Evolutionary conservation across 1,139 yeast genomes (phyloP), one percentile per base, ranked within the genome.

Genomic region (Yamadazyma pseudoaaseri): DNA sequence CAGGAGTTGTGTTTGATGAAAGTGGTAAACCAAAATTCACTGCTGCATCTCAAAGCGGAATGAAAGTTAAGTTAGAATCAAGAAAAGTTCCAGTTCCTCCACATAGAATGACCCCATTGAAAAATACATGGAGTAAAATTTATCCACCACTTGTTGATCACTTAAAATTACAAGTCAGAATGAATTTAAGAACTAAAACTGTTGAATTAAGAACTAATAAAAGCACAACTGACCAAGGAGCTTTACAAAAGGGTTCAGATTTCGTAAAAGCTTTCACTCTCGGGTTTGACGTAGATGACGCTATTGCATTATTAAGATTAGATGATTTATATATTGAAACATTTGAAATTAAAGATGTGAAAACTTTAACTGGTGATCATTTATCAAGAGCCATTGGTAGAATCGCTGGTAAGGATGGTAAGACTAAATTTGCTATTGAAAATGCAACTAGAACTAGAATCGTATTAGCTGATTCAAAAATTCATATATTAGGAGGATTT

Each of bases 381-480:
- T 74, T 92, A 60, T 83, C 96, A 30, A 82, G 99, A 72, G 98
- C 99, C 13, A 92, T 92, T 58, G 99, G 98, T 52, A 89, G 99
- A 74, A 92, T 92, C 60, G 98, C 98, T 16, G 99, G 99, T 60
- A 94, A 92, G 58, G 99, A 92, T 57, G 99, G 99, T 55, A 90
- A 90, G 65, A 92, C 98, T 43, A 92, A 92, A 66, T 92, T 90
- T 61, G 97, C 98, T 23, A 92, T 92, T 53, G 99, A 92, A 63
- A 92, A 92, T 56, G 97, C 98, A 16, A 90, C 98, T 20, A 79
- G 97, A 67, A 92, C 99, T 10, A 83, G 99, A 71, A 90, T 92
- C 31, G 99, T 92, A 14, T 73, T 92, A 49, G 99, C 99, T 0
- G 98, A 92, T 61, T 80, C 95, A 30, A 92, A 90, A 60, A 90